Percentiles rank a stretch among this genome's conserved stretches.
phyloP scores from a whole-genome alignment of 495 filamentous ascomycete genomes.

The Melanomma pulvis-pyrius region DNA sequence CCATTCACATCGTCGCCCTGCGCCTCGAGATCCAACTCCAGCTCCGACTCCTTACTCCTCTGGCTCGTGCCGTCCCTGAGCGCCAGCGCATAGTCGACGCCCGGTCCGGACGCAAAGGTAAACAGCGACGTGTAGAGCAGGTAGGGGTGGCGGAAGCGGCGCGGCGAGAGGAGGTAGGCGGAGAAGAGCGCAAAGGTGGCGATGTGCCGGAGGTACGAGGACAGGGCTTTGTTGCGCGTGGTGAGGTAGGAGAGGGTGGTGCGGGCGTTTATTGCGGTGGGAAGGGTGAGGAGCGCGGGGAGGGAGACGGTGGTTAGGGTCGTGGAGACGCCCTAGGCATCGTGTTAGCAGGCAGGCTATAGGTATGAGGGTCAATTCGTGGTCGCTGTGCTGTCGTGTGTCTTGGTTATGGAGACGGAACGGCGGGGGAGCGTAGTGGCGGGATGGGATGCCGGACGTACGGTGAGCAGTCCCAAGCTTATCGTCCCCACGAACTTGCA shows the following conservation, averaged over 20 bases:
- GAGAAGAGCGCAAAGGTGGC: constrained; percentile 66
- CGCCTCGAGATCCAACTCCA: constrained; percentile 30
- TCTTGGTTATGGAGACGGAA: too few species aligned
- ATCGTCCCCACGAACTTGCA: constrained; percentile 90
- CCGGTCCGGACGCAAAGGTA: constrained; percentile 49
- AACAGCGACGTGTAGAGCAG: constrained; percentile 72
- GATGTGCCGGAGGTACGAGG: constrained; percentile 60
- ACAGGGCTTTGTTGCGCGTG: constrained; percentile 59
- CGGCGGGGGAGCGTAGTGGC: constrained; percentile 6
- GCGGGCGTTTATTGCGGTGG: constrained; percentile 67
- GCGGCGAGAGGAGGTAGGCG: constrained; percentile 73
- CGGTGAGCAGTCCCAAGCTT: constrained; percentile 82
- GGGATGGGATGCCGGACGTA: constrained; percentile 47
- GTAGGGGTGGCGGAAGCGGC: constrained; percentile 75
- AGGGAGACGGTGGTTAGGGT: constrained; percentile 71
- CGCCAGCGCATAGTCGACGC: constrained; percentile 33
- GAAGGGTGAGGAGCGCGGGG: constrained; percentile 75
- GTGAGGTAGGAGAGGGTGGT: constrained; percentile 67
- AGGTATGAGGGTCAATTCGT: constrained; percentile 1
- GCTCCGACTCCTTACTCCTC: not conserved
- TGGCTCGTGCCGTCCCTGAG: constrained; percentile 42
- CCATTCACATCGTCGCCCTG: constrained; percentile 63
- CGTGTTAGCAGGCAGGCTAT: constrained; percentile 1
- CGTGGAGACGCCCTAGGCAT: constrained; percentile 78
- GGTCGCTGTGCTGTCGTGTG: constrained; percentile 17